Conservation (phyloP, 768 basidiomycete genomes). For the Tulasnella sp. region DNA sequence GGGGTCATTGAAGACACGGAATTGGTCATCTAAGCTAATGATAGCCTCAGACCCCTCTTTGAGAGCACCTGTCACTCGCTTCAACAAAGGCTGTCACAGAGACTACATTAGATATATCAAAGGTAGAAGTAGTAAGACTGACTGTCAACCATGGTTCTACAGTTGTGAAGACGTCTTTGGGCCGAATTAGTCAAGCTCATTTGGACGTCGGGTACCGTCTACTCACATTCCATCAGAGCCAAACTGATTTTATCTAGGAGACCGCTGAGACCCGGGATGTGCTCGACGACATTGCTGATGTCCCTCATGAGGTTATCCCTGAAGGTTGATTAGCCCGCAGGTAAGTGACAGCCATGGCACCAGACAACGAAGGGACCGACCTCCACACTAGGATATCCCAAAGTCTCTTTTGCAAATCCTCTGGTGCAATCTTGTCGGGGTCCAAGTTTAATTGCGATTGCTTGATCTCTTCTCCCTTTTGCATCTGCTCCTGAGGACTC, state of each 20-base stretch:
- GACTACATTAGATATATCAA: no score
- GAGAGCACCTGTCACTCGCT: not conserved
- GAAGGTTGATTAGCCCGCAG: no score
- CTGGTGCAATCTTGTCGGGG: slow-evolving; percentile 47
- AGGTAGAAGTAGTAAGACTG: slow-evolving; percentile 17
- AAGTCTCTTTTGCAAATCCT: slow-evolving; percentile 46
- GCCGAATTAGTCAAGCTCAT: not conserved
- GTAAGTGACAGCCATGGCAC: no score
- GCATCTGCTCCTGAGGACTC: slow-evolving; percentile 32
- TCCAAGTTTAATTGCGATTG: slow-evolving; percentile 50
- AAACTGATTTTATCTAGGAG: slow-evolving; percentile 51
- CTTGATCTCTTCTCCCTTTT: slow-evolving; percentile 43
- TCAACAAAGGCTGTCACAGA: slow-evolving; percentile 27
- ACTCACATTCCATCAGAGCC: slow-evolving; percentile 51
- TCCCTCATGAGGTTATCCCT: slow-evolving; percentile 46
- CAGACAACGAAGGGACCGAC: no score
- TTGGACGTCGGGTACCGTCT: not conserved
- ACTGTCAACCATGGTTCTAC: slow-evolving; percentile 51
- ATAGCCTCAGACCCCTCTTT: slow-evolving; percentile 52
- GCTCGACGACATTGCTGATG: slow-evolving; percentile 43
- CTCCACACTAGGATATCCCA: slow-evolving; percentile 49
- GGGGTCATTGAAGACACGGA: slow-evolving; percentile 53
- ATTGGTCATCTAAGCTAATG: slow-evolving; percentile 57
- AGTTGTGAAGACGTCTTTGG: slow-evolving; percentile 41
- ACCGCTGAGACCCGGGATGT: slow-evolving; percentile 46